phyloP scores from a whole-genome alignment of 495 filamentous ascomycete genomes.

The Cladorrhinum samala region DNA sequence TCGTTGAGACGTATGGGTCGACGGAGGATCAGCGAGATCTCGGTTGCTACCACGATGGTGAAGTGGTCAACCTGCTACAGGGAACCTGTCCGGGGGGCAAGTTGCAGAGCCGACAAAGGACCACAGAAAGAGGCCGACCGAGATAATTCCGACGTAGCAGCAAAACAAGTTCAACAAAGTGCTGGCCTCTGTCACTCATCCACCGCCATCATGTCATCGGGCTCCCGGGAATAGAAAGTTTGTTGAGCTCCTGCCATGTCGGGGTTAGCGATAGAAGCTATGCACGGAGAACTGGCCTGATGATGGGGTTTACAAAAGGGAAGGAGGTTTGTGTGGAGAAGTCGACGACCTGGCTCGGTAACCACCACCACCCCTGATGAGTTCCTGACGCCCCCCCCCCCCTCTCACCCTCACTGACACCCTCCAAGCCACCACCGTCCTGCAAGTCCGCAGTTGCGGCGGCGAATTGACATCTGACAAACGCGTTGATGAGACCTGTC shows the following conservation, averaged over 20 bases:
- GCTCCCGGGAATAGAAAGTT: no score
- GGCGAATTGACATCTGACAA: constrained; percentile 3
- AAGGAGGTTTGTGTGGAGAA: not conserved
- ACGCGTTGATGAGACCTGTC: constrained; percentile 1
- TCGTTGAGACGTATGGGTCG: no score
- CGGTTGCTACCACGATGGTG: no score
- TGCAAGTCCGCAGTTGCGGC: not conserved
- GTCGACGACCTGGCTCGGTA: no score
- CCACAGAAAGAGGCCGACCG: not conserved
- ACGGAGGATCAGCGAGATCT: no score
- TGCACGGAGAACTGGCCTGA: not conserved
- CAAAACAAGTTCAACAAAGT: no score
- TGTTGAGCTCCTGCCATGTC: constrained; percentile 1
- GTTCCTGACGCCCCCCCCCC: not conserved
- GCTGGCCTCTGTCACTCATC: no score
- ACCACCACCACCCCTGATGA: not conserved
- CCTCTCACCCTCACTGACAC: no score
- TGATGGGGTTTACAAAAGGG: not conserved
- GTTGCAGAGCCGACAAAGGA: not conserved
- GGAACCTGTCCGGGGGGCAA: no score
- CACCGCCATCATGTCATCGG: no score
- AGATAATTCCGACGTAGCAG: not conserved
- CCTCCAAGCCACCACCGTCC: no score
- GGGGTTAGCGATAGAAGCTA: not conserved
- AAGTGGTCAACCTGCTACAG: no score